Percentiles rank a stretch among this genome's conserved stretches.
Evolutionary conservation across 2,329 filamentous ascomycete species (phyloP).

Genomic region (Pseudogymnoascus sp.): DNA sequence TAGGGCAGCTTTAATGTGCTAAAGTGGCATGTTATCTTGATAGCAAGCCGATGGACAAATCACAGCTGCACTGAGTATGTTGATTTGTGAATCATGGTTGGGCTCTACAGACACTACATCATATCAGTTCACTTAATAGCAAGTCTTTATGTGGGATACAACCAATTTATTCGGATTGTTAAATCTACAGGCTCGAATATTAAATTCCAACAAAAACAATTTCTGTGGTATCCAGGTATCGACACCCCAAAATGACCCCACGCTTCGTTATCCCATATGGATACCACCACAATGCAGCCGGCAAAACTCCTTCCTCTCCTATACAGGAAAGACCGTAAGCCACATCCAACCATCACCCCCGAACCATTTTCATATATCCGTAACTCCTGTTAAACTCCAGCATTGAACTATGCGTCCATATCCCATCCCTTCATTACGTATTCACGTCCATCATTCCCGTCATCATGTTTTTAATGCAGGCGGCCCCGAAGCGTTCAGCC

Average conservation of each 20-base stretch:
- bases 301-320: neutral
- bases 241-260: neutral
- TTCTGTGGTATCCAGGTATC: conserved; percentile 2
- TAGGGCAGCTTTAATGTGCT: neutral
- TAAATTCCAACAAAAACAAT: conserved; percentile 1
- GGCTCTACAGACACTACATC: neutral
- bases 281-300: neutral
- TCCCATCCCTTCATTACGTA: conserved; percentile 2
- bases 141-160: neutral
- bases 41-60: neutral
- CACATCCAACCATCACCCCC: neutral
- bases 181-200: conserved; percentile 4
- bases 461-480: conserved; percentile 18
- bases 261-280: neutral
- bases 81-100: neutral
- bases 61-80: neutral
- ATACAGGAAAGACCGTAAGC: neutral
- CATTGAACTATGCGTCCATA: neutral
- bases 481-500: conserved; percentile 17
- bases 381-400: conserved; percentile 4
- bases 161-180: neutral
- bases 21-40: neutral
- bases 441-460: conserved; percentile 2
- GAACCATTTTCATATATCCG: conserved; percentile 4
- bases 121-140: neutral